Conservation (phyloP, 306 rosid species). For the Astragalus membranaceus region DNA sequence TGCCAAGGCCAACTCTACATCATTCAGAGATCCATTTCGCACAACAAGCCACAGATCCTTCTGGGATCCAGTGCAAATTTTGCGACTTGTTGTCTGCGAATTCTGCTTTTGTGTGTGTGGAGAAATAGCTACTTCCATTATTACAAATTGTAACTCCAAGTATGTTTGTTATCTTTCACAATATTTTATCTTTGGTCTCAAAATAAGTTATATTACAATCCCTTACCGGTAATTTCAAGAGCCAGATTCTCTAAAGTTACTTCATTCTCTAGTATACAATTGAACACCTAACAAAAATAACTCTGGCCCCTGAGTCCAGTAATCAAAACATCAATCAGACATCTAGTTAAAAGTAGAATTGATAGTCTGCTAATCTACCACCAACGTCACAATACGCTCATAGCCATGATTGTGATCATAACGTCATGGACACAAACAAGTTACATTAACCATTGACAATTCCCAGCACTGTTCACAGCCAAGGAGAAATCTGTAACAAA, state of each 20-base stretch:
- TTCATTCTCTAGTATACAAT: neutral
- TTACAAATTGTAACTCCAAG: constrained; percentile 3
- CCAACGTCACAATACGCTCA: neutral
- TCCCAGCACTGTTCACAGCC: constrained; percentile 18
- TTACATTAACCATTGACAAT: constrained; percentile 28
- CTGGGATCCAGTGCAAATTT: constrained; percentile 30
- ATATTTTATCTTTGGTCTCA: constrained; percentile 19
- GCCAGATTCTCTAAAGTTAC: constrained; percentile 7
- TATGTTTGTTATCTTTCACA: neutral
- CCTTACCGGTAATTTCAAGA: constrained; percentile 11
- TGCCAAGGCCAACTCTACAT: constrained; percentile 64
- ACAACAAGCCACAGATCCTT: constrained; percentile 71
- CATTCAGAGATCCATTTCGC: constrained; percentile 67
- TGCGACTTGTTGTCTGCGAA: constrained; percentile 41
- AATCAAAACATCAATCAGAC: neutral
- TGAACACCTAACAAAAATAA: constrained; percentile 1
- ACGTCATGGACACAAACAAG: constrained; percentile 11
- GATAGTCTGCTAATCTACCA: constrained; percentile 12
- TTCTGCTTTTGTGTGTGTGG: constrained; percentile 59
- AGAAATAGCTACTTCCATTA: constrained; percentile 49
- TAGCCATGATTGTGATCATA: constrained; percentile 11
- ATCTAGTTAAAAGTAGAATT: constrained; percentile 5
- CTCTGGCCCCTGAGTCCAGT: constrained; percentile 13
- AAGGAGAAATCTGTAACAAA: constrained; percentile 3
- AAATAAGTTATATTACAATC: neutral